Base-by-base conservation (phyloP, 805 yeast species). In the Monosporozyma aquatica region DNA sequence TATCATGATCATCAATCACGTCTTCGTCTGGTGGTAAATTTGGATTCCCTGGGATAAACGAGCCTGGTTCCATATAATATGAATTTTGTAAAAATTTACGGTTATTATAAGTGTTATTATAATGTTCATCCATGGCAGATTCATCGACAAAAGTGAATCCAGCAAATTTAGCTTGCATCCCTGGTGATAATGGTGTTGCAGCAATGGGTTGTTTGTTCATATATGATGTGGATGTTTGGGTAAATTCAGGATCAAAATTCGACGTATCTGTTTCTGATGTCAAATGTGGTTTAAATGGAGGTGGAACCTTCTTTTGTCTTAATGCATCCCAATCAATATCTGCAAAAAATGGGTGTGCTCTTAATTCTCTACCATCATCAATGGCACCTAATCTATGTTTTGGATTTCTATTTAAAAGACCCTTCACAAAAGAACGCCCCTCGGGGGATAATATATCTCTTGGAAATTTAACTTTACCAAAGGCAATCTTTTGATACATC, bases 401-500 rank as follows among this genome's bases (percentile, higher is more conserved):
- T 42, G 98, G 98, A 65, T 92, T 92, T 65, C 98, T 78, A 66
- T 92, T 92, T 56, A 92, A 72, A 47, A 92, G 70, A 1, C 97
- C 97, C 65, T 92, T 92, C 40, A 92, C 98, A 62, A 92, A 90
- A 9, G 92, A 81, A 47, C 97, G 76, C 33, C 97, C 98, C 62
- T 89, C 97, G 5, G 86, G 75, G 38, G 95, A 82, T 45, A 92
- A 69, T 20, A 92, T 94, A 60, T 92, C 98, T 62, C 90, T 87
- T 39, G 98, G 98, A 65, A 92, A 92, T 57, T 95, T 75, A 36
- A 92, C 97, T 64, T 90, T 92, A 48, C 98, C 98, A 66, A 87
- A 92, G 4, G 97, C 98, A 68, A 92, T 92, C 66, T 92, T 92
- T 68, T 90, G 92, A 68, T 92, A 92, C 98, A 92, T 92, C 65